Evolutionary conservation across 2,329 filamentous ascomycete genomes (phyloP).

Genomic region (Fusarium mundagurra): DNA sequence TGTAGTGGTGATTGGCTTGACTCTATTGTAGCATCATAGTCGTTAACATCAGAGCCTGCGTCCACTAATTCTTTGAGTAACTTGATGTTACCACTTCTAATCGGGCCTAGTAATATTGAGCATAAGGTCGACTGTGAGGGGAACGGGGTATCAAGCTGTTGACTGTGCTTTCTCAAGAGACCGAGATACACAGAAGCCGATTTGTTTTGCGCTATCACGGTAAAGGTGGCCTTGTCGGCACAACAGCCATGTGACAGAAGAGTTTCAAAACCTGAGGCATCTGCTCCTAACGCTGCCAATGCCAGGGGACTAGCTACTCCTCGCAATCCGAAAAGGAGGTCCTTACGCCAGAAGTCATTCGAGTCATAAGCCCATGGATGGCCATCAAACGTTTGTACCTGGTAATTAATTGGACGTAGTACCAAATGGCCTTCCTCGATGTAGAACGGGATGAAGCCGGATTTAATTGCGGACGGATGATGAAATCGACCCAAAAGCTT

Average conservation of each 20-base stretch:
- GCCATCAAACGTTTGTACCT: accelerated
- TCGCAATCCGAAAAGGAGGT: neutral
- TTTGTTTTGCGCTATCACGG: neutral
- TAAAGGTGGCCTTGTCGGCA: neutral
- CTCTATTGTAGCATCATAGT: neutral
- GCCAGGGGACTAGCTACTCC: neutral
- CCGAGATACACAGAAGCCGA: neutral
- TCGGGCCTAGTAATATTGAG: neutral
- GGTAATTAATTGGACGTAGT: accelerated
- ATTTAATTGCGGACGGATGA: neutral
- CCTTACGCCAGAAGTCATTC: neutral
- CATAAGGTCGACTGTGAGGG: neutral
- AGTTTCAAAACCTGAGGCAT: neutral
- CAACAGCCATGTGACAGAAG: neutral
- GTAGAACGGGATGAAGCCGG: neutral
- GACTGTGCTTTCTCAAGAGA: neutral
- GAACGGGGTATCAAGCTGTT: neutral
- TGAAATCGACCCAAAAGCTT: neutral
- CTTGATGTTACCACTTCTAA: neutral
- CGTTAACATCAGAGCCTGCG: constrained; percentile 3
- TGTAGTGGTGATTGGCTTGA: neutral
- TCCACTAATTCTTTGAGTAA: neutral
- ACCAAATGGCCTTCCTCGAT: accelerated
- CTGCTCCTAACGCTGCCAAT: neutral
- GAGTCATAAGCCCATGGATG: neutral